Conservation (phyloP, 352 stramenopile genomes). For the Phytophthora parvispora region DNA sequence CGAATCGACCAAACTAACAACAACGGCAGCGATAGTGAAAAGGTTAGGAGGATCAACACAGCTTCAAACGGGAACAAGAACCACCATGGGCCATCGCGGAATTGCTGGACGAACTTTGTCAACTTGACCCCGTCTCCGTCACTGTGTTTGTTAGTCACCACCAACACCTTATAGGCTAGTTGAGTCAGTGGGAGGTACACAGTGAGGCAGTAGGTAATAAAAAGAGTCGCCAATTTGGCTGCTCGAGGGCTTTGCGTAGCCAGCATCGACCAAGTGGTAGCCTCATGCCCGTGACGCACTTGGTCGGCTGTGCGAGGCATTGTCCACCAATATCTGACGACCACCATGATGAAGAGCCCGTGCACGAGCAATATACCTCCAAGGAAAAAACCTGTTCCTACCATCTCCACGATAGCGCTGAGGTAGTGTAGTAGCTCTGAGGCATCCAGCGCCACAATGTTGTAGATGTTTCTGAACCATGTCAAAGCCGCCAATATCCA, state of each 20-base stretch:
- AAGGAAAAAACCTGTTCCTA: not conserved
- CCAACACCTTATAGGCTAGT: not conserved
- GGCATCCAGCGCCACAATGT: not conserved
- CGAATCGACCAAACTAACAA: not conserved
- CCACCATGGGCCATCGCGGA: not conserved
- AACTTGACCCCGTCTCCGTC: not conserved
- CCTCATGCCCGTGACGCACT: not conserved
- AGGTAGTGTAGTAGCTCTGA: not conserved
- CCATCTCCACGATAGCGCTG: not conserved
- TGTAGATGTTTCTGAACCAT: not conserved
- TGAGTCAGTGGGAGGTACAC: not conserved
- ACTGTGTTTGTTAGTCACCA: not conserved
- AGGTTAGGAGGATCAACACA: not conserved
- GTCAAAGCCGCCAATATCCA: not conserved
- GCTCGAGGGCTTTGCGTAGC: not conserved
- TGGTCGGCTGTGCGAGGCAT: not conserved
- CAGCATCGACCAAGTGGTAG: not conserved
- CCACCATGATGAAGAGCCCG: constrained; percentile 1
- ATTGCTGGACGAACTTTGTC: not conserved
- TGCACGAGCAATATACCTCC: not conserved
- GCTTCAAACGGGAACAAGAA: not conserved
- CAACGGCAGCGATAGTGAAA: not conserved
- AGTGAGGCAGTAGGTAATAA: constrained; percentile 1
- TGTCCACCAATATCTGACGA: not conserved
- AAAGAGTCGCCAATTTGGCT: not conserved